These are phyloP conservation scores for Eruca vesicaria DNA, from an alignment of 441 rosid genomes.

Conservation along the genomic window DNA sequence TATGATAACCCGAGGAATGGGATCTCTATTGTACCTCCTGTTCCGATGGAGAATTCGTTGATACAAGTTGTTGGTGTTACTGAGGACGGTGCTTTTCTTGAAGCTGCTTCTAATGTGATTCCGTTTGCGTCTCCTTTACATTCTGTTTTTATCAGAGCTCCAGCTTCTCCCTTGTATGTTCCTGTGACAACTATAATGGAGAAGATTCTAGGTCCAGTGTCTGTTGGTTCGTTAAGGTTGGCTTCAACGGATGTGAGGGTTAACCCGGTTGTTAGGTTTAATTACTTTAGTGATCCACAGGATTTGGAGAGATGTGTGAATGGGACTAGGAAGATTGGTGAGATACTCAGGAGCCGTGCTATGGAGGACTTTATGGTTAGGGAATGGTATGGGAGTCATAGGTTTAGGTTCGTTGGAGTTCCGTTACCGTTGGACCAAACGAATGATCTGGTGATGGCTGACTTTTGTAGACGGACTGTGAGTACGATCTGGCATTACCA, in stretches of 20 bases:
- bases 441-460: slow-evolving; percentile 51
- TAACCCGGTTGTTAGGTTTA: slow-evolving; percentile 77
- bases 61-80: slow-evolving; percentile 96
- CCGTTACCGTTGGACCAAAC: slow-evolving; percentile 67
- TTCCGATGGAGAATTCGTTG: slow-evolving; percentile 78
- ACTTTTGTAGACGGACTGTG: slow-evolving; percentile 70
- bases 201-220: slow-evolving; percentile 70
- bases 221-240: slow-evolving; percentile 67
- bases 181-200: slow-evolving; percentile 88
- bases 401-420: slow-evolving; percentile 75
- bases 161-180: slow-evolving; percentile 59
- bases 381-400: slow-evolving; percentile 71
- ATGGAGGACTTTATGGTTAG: slow-evolving; percentile 67
- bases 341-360: slow-evolving; percentile 60
- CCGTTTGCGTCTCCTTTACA: slow-evolving; percentile 64
- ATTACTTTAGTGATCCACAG: slow-evolving; percentile 65
- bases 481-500: slow-evolving; percentile 97
- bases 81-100: slow-evolving; percentile 67
- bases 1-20: slow-evolving; percentile 88
- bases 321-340: slow-evolving; percentile 70
- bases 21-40: slow-evolving; percentile 75
- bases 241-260: slow-evolving; percentile 84
- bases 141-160: slow-evolving; percentile 56
- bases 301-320: slow-evolving; percentile 79
- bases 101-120: slow-evolving; percentile 76